These are phyloP conservation scores for Verruconis gallopava DNA, from an alignment of 2,329 filamentous ascomycete genomes.

Conservation along the genomic window DNA sequence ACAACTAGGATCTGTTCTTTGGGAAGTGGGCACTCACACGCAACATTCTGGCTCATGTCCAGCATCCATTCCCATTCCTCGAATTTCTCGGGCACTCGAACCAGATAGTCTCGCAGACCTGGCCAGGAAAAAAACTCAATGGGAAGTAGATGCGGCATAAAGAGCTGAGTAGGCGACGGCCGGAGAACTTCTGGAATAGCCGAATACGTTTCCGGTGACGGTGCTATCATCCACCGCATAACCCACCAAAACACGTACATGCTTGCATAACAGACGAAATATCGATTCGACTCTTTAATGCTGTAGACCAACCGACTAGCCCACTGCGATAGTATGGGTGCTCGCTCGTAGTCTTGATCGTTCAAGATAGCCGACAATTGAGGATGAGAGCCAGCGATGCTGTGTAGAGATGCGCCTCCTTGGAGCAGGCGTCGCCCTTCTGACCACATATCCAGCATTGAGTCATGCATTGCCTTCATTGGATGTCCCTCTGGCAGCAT, in stretches of 20 bases:
- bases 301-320: constrained; percentile 1
- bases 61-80: background rate
- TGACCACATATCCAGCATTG: background rate
- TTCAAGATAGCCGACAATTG: background rate
- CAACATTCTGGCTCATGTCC: background rate
- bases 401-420: background rate
- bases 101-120: background rate
- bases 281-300: background rate
- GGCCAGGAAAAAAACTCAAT: background rate
- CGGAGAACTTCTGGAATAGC: background rate
- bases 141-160: background rate
- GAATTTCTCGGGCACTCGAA: background rate
- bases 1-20: background rate
- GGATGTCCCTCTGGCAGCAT: background rate
- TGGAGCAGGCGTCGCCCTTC: background rate
- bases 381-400: background rate
- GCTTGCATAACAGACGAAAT: background rate
- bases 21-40: background rate
- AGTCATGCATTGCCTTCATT: background rate
- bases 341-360: background rate
- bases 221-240: background rate
- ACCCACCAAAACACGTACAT: background rate
- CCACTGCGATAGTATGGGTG: background rate
- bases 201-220: background rate
- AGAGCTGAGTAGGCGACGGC: background rate